Evolutionary conservation across 2,329 filamentous ascomycete species (phyloP), one percentile per base, ranked within the genome.

Genomic region (Mariannaea elegans): DNA sequence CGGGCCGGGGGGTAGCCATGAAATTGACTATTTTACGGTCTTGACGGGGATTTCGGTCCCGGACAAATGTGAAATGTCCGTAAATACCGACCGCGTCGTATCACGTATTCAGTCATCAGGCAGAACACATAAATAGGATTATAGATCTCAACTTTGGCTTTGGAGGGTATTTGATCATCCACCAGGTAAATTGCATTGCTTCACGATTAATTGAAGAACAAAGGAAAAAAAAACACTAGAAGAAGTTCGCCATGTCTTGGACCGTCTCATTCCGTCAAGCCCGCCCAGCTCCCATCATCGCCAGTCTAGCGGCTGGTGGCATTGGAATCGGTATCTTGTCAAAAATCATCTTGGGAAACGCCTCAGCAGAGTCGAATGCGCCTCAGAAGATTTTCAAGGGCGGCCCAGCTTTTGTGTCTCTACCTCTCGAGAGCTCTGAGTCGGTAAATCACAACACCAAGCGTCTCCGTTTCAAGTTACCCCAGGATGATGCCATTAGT

Each of bases 361-460:
- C 65, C 10, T 59, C 64, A 3, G 69, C 69, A 2, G 64, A 71
- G 9, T 65, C 67, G 0, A 46, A 49, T 19, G 32, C 52, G 1
- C 56, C 65, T 0, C 39, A 31, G 1, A 72, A 65, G 60, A 53
- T 73, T 1, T 79, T 80, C 57, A 73, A 73, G 2, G 58, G 63
- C 0, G 79, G 78, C 0, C 75, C 77, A 0, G 73, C 76, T 0
- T 81, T 85, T 65, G 73, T 80, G 3, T 80, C 77, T 3, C 73
- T 87, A 8, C 76, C 76, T 19, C 75, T 88, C 2, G 75, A 85
- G 56, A 84, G 81, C 63, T 75, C 79, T 10, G 81, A 86, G 66
- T 62, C 73, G 31, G 79, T 88, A 60, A 88, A 84, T 66, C 84
- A 86, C 72, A 84, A 88, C 68, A 86, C 84, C 10, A 87, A 86